phyloP scores from a whole-genome alignment of 805 yeast genomes.

The Myxozyma neotropica region DNA sequence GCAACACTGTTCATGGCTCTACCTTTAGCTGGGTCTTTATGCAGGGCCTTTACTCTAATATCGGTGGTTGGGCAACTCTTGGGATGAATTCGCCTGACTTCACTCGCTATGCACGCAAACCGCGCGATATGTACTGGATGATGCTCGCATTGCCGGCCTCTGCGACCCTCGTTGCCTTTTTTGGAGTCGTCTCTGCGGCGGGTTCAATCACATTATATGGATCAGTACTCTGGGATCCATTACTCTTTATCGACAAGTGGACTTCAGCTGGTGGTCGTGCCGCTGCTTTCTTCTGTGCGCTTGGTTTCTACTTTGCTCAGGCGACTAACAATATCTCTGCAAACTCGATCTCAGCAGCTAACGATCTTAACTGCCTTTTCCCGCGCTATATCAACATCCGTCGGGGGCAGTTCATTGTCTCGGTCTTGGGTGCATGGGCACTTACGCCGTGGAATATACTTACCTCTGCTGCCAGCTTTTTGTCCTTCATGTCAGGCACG shows the following conservation, averaged over 20 bases:
- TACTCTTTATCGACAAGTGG: conserved; percentile 26
- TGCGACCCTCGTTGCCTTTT: conserved; percentile 17
- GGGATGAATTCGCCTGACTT: conserved; percentile 54
- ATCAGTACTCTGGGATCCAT: conserved; percentile 29
- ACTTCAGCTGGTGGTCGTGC: conserved; percentile 57
- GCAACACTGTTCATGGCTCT: conserved; percentile 42
- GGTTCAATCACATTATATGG: conserved; percentile 31
- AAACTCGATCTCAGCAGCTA: conserved; percentile 53
- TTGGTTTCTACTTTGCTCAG: conserved; percentile 73
- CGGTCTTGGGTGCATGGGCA: conserved; percentile 61
- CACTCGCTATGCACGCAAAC: conserved; percentile 48
- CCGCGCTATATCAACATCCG: conserved; percentile 60
- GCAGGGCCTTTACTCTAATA: conserved; percentile 56
- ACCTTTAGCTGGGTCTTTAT: conserved; percentile 50
- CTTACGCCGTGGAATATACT: conserved; percentile 83
- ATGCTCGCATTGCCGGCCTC: conserved; percentile 19
- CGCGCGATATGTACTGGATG: conserved; percentile 13
- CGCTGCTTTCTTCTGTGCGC: conserved; percentile 74
- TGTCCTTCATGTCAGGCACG: conserved; percentile 78
- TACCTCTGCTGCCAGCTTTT: conserved; percentile 68
- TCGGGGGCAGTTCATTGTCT: conserved; percentile 72
- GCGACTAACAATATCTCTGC: conserved; percentile 74
- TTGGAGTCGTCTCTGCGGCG: conserved; percentile 26
- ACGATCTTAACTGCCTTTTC: conserved; percentile 51
- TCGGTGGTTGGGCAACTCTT: conserved; percentile 43